These are phyloP conservation scores for Lactifluus subvellereus DNA, from an alignment of 768 basidiomycete species.

Conservation along the genomic window DNA sequence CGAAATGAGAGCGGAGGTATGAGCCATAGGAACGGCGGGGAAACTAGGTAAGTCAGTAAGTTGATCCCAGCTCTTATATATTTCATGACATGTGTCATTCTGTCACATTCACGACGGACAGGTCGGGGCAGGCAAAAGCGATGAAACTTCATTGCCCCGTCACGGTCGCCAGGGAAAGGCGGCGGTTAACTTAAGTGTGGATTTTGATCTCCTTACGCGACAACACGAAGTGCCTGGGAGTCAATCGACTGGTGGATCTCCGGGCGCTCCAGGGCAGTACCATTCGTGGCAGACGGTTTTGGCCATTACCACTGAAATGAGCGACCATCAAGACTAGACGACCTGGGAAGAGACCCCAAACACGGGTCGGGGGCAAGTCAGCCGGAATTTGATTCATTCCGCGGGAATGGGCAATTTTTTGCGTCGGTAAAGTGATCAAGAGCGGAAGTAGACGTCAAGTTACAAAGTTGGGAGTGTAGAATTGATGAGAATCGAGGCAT, in stretches of 20 bases:
- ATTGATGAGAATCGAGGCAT: slow-evolving; percentile 18
- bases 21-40: slow-evolving; percentile 16
- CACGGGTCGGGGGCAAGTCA: slow-evolving; percentile 6
- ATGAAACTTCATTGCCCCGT: slow-evolving; percentile 25
- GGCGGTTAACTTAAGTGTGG: slow-evolving; percentile 16
- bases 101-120: slow-evolving; percentile 20
- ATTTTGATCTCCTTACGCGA: slow-evolving; percentile 21
- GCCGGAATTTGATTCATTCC: slow-evolving; percentile 23
- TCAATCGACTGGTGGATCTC: slow-evolving; percentile 22
- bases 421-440: slow-evolving; percentile 18
- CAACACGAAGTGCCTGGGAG: slow-evolving; percentile 8
- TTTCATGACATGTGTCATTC: slow-evolving; percentile 13
- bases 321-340: slow-evolving; percentile 18
- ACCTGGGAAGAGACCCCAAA: slow-evolving; percentile 19
- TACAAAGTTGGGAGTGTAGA: slow-evolving; percentile 1
- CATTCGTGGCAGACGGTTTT: slow-evolving; percentile 20
- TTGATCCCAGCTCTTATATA: slow-evolving; percentile 22
- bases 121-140: slow-evolving; percentile 18
- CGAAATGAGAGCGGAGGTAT: slow-evolving; percentile 28
- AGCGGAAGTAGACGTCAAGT: slow-evolving; percentile 21
- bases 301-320: slow-evolving; percentile 18
- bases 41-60: background rate
- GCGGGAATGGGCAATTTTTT: slow-evolving; percentile 21
- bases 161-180: slow-evolving; percentile 21
- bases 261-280: slow-evolving; percentile 20